Percentiles rank a stretch among this genome's conserved stretches.
These are phyloP conservation scores for Gnaphalium uliginosum DNA, from an alignment of 129 eudicot species.

Conservation along the genomic window DNA sequence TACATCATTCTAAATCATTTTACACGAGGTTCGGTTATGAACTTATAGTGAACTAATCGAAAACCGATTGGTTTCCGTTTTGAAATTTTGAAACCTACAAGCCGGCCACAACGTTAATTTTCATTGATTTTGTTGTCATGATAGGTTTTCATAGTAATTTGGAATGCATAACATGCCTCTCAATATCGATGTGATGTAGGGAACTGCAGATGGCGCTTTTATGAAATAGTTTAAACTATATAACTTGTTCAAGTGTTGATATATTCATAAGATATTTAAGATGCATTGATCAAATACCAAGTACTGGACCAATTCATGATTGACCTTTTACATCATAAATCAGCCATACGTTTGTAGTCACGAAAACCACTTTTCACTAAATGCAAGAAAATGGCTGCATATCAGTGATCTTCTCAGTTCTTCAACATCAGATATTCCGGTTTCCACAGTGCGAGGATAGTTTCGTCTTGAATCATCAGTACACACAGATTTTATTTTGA, in stretches of 20 bases:
- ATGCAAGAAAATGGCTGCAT: not conserved
- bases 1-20: too few species aligned
- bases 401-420: not conserved
- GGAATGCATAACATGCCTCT: too few species aligned
- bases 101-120: too few species aligned
- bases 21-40: too few species aligned
- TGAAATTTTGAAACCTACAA: too few species aligned
- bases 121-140: too few species aligned
- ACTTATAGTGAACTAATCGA: too few species aligned
- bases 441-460: not conserved
- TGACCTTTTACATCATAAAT: not conserved
- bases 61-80: too few species aligned
- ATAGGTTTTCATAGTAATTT: not conserved
- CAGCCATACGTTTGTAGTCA: not conserved
- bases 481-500: not conserved
- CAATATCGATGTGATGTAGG: too few species aligned
- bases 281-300: not conserved
- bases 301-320: not conserved
- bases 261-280: not conserved
- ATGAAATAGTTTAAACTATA: too few species aligned
- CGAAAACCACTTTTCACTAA: not conserved
- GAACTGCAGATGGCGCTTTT: too few species aligned
- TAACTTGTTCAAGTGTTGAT: not conserved
- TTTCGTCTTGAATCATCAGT: not conserved
- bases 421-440: not conserved